Evolutionary conservation across 2,329 filamentous ascomycete species (phyloP).

Genomic region (Pyrenochaeta sp.): DNA sequence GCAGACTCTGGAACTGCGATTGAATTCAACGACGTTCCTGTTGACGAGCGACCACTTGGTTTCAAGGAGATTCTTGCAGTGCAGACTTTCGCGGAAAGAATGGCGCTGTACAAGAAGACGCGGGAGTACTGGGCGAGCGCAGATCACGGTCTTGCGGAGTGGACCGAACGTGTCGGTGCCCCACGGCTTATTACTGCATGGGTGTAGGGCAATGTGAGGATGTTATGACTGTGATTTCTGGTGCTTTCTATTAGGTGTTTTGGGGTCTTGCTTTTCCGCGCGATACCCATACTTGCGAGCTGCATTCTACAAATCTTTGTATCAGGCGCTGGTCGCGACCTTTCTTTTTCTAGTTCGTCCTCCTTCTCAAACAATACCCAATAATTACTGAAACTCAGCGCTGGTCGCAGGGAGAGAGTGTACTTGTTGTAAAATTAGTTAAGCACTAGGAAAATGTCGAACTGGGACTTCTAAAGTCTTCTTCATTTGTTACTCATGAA

Average conservation of each 20-base stretch:
- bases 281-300: background rate
- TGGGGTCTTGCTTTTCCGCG: background rate
- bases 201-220: background rate
- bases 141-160: constrained; percentile 44
- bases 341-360: background rate
- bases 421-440: background rate
- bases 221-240: background rate
- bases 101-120: constrained; percentile 44
- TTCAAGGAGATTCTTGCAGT: constrained; percentile 44
- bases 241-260: background rate
- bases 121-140: constrained; percentile 47
- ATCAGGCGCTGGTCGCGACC: background rate
- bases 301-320: background rate
- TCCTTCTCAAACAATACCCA: background rate
- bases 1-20: constrained; percentile 45
- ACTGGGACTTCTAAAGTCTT: too few relatives aligned
- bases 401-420: background rate
- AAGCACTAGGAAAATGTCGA: background rate
- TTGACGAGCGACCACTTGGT: constrained; percentile 32
- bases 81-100: constrained; percentile 34
- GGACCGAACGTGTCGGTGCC: constrained; percentile 24
- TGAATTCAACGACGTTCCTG: constrained; percentile 29
- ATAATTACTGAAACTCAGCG: background rate
- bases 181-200: background rate
- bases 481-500: too few relatives aligned